Evolutionary conservation across 805 yeast species (phyloP).

Genomic region (Lachancea mirantina): DNA sequence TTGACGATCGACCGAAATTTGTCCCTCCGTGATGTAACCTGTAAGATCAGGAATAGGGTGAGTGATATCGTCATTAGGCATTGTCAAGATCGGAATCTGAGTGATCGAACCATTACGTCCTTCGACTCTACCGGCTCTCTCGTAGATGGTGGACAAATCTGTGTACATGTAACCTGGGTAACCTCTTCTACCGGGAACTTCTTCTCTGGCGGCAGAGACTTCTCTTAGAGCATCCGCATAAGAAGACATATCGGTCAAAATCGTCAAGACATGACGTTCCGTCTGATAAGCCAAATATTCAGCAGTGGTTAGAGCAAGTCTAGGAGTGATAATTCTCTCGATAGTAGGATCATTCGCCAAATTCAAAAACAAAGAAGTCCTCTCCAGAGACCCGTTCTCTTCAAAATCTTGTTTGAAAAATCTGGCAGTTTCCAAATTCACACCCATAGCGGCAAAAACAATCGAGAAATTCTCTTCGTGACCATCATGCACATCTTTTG

Average conservation of each 20-base stretch:
- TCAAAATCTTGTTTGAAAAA: constrained; percentile 99
- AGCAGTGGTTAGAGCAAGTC: constrained; percentile 97
- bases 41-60: constrained; percentile 99
- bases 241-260: constrained; percentile 99
- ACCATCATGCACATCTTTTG: constrained; percentile 99
- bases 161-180: constrained; percentile 99
- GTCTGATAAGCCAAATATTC: constrained; percentile 98
- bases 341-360: constrained; percentile 99
- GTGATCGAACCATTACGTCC: constrained; percentile 99
- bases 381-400: constrained; percentile 96
- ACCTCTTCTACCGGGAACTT: constrained; percentile 99
- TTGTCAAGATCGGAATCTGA: constrained; percentile 95
- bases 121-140: constrained; percentile 99
- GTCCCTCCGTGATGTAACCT: constrained; percentile 99
- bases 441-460: constrained; percentile 99
- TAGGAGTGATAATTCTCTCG: constrained; percentile 98
- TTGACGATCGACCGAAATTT: constrained; percentile 95
- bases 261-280: constrained; percentile 96
- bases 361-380: constrained; percentile 93
- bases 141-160: constrained; percentile 97
- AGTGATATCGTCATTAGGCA: constrained; percentile 99
- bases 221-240: constrained; percentile 99
- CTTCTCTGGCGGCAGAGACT: constrained; percentile 99
- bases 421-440: constrained; percentile 94
- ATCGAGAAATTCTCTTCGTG: constrained; percentile 99